Evolutionary conservation across 78 protist genomes (phyloP), one percentile per base, ranked within the genome.

Genomic region (Mastigamoeba balamuthi): DNA sequence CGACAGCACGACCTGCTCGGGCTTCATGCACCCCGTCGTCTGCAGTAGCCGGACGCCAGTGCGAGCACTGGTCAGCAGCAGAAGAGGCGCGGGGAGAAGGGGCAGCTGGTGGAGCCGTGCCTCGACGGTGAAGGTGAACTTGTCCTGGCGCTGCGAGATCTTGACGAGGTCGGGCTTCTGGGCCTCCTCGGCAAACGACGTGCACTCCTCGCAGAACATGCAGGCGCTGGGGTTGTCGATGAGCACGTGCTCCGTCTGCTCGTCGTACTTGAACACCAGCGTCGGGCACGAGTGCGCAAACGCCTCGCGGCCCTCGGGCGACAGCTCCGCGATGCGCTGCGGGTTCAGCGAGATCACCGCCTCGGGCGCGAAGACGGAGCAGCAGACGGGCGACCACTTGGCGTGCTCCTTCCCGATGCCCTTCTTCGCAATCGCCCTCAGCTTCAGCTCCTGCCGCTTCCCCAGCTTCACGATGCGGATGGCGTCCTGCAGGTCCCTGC

Each of bases 331-430:
- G 29, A 78, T 28, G 44, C 43, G 58, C 39, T 72, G 72, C 64
- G 78, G 92, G 35, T 85, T 81, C 30, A 89, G 53, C 4, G 6
- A 29, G 66, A 92, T 86, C 35, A 48, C 85, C n/a, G 95, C 92
- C 43, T 80, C 88, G 64, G 72, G 79, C 66, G 82, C 93, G 30
- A 84, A 86, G 29, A 80, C 85, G n/a, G 87, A 82, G 3, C 89
- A 85, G 9, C 88, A 42, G 3, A 75, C 64, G 4, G 98, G 95
- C 36, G 41, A 44, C 88, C 93, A 95, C 74, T 90, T 91, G 25
- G 96, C 92, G 41, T 95, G 97, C 68, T 82, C 93, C 76, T 93
- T 94, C 42, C 95, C 97, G 3, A 91, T 77, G 35, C 97, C 95
- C 75, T 85, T 83, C 74, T 83, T 83, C 27, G 88, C 88, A 35